Evolutionary conservation across 2,329 filamentous ascomycete genomes (phyloP).

Genomic region (Zymoseptoria passerinii): DNA sequence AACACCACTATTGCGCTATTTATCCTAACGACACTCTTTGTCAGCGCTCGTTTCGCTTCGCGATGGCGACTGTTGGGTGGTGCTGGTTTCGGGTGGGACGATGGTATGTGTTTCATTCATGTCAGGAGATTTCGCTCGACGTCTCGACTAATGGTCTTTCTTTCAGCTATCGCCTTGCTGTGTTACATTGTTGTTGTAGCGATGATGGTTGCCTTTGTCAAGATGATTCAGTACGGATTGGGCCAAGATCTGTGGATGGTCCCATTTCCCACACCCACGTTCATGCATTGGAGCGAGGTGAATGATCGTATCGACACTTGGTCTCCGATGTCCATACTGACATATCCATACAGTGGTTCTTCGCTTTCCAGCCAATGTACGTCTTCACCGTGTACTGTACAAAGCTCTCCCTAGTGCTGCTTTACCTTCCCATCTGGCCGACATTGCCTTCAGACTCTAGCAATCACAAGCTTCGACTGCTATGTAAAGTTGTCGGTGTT

Average conservation of each 20-base stretch:
- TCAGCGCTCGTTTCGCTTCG: background rate
- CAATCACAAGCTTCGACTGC: conserved; percentile 4
- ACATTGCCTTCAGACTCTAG: background rate
- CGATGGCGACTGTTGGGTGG: background rate
- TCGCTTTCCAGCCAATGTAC: conserved; percentile 10
- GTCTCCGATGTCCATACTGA: background rate
- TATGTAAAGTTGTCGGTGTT: conserved; percentile 3
- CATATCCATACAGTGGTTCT: conserved; percentile 7
- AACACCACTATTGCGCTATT: background rate
- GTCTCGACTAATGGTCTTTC: background rate
- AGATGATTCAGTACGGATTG: background rate
- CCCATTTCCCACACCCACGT: background rate
- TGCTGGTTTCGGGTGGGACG: background rate
- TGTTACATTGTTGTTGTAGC: background rate
- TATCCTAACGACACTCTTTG: background rate
- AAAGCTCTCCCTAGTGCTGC: conserved; percentile 10
- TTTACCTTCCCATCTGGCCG: conserved; percentile 13
- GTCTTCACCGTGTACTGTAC: conserved; percentile 4
- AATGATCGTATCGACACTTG: background rate
- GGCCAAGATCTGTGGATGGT: conserved; percentile 4
- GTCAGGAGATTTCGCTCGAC: background rate
- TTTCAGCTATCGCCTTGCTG: background rate
- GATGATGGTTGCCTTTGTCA: background rate
- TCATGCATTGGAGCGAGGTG: conserved; percentile 1
- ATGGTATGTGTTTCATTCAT: background rate